Percentiles rank a stretch among this genome's conserved stretches.
Conservation (phyloP, 2,329 filamentous ascomycete species). For the Penicillium sp. region DNA sequence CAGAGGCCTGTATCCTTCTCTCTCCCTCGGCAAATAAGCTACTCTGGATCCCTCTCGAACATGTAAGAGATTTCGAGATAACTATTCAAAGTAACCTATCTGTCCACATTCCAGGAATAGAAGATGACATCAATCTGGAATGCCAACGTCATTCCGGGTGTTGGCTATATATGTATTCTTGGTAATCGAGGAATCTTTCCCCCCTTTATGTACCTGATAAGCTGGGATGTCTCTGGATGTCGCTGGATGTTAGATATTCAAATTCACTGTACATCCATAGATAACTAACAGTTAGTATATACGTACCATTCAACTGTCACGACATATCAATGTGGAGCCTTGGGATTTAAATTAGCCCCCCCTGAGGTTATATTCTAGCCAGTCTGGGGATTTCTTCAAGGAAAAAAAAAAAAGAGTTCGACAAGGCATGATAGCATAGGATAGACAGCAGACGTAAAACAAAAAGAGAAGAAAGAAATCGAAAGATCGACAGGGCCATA, state of each 20-base stretch:
- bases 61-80: not conserved
- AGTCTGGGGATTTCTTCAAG: slow-evolving; percentile 5
- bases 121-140: slow-evolving; percentile 9
- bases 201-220: not conserved
- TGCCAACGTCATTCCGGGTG: slow-evolving; percentile 9
- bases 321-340: slow-evolving; percentile 10
- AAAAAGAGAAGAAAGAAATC: not conserved
- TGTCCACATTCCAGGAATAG: not conserved
- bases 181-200: not conserved
- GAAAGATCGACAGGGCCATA: slow-evolving; percentile 2
- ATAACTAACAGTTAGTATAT: not conserved
- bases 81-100: no score
- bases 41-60: not conserved
- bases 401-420: not conserved
- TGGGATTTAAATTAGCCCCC: not conserved
- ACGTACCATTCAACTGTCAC: not conserved
- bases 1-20: not conserved
- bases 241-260: no score
- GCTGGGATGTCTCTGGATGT: not conserved
- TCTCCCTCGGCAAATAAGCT: not conserved
- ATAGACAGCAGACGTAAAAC: not conserved
- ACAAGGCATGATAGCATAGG: not conserved
- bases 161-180: not conserved
- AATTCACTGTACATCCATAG: not conserved
- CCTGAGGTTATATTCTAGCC: not conserved